Conservation (phyloP, 805 yeast species). For the Lachancea quebecensis region DNA sequence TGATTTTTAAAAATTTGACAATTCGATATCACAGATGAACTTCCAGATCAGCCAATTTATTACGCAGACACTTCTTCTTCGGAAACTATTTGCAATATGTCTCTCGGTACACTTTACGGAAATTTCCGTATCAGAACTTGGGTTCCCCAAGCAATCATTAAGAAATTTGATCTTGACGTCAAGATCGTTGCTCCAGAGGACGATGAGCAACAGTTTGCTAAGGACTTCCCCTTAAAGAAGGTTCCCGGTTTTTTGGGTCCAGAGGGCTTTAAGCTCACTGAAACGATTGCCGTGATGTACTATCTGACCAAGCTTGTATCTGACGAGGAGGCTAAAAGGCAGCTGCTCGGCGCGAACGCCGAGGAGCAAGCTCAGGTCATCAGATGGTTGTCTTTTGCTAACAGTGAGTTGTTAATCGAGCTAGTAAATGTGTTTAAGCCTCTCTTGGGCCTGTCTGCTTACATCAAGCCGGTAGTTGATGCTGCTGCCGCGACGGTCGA, state of each 20-base stretch:
- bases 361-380: slow-evolving; percentile 37
- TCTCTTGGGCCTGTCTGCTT: slow-evolving; percentile 58
- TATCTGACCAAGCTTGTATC: slow-evolving; percentile 38
- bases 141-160: slow-evolving; percentile 46
- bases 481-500: slow-evolving; percentile 36
- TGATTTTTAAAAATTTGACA: too few species aligned
- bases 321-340: slow-evolving; percentile 32
- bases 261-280: slow-evolving; percentile 66
- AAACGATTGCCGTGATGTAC: slow-evolving; percentile 56
- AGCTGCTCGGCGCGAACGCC: slow-evolving; percentile 46
- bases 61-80: too few species aligned
- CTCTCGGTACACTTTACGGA: slow-evolving; percentile 59
- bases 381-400: slow-evolving; percentile 73
- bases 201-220: slow-evolving; percentile 35
- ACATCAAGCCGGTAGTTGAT: slow-evolving; percentile 66
- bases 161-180: slow-evolving; percentile 54
- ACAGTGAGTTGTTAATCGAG: slow-evolving; percentile 52
- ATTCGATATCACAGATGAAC: too few species aligned
- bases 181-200: slow-evolving; percentile 34
- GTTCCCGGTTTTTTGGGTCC: slow-evolving; percentile 66
- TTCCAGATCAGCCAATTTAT: too few species aligned
- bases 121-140: slow-evolving; percentile 36
- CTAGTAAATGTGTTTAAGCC: slow-evolving; percentile 50
- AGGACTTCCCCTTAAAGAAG: slow-evolving; percentile 56
- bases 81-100: slow-evolving; percentile 41